Conservation (phyloP, 2,329 filamentous ascomycete genomes). For the Pyrenophora seminiperda region DNA sequence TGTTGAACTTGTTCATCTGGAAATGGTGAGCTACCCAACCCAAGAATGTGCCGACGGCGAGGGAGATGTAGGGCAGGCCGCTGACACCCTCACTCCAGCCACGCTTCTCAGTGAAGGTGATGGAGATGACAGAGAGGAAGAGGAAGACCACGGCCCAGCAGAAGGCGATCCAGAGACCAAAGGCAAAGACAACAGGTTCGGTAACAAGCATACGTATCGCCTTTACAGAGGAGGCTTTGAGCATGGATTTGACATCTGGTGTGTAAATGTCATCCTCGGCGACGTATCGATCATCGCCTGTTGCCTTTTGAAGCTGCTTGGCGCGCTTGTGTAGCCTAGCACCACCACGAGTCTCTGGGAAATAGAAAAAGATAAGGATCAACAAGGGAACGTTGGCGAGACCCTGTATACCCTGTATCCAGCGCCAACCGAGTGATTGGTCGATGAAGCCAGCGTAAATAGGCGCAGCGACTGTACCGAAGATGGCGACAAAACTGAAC, state of each 20-base stretch:
- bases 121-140: conserved; percentile 52
- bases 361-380: conserved; percentile 52
- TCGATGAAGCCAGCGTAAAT: conserved; percentile 62
- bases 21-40: conserved; percentile 57
- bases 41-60: conserved; percentile 56
- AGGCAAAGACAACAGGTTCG: conserved; percentile 57
- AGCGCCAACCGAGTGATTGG: conserved; percentile 59
- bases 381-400: conserved; percentile 57
- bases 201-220: conserved; percentile 57
- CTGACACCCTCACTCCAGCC: conserved; percentile 58
- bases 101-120: conserved; percentile 55
- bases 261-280: conserved; percentile 58
- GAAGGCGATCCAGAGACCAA: conserved; percentile 59
- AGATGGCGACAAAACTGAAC: conserved; percentile 37
- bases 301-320: conserved; percentile 53
- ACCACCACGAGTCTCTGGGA: conserved; percentile 52
- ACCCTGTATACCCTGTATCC: conserved; percentile 60
- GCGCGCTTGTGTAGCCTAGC: conserved; percentile 58
- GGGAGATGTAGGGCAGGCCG: conserved; percentile 59
- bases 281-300: conserved; percentile 58
- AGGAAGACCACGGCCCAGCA: conserved; percentile 61
- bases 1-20: conserved; percentile 58
- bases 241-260: conserved; percentile 53
- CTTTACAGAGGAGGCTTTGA: conserved; percentile 58
- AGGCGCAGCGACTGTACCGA: conserved; percentile 58